Evolutionary conservation across 1,284 basidiomycete species (phyloP), one percentile per base, ranked within the genome.

Genomic region (Ganoderma meredithae): DNA sequence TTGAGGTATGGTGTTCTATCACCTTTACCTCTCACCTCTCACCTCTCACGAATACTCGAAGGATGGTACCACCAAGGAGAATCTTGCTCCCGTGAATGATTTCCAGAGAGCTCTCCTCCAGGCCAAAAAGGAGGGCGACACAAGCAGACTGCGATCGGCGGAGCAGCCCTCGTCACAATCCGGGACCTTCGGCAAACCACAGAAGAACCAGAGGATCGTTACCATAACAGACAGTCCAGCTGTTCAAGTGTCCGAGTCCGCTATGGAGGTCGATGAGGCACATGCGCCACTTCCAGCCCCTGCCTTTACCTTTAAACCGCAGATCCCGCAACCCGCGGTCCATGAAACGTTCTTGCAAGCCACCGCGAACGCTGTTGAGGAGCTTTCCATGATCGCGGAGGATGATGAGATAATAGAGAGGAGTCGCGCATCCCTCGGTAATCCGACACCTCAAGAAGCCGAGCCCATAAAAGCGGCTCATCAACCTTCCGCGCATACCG

Each of bases 311-410:
- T 22, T 41, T 7, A 39, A 0, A 22, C 58, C 6, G 2, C n/a
- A 13, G 12, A 25, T 9, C 6, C n/a, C 40, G 41, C 31, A 43
- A 64, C 13, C 17, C 58, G 17, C 10, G 25, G 3, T 36, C 33
- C 17, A 15, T 62, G 58, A 49, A 8, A 13, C 59, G 12, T 27
- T 25, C 4, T 61, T 65, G n/a, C 68, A 61, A 53, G 10, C n/a
- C 5, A 62, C 71, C 3, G 53, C 65, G 9, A 71, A 77, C 27
- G 52, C 71, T 2, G 58, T 52, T 41, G 76, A 78, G n/a, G 80
- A 89, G 62, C 77, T 93, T 27, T 93, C 90, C 41, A 83, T 92
- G 63, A 93, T 93, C 66, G 88, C 84, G 1, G 91, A 93, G 78
- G 90, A 86, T 62, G 90, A 93, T 56, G 91, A 92, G 74, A 79